These are phyloP conservation scores for Aspergillus eucalypticola DNA, from an alignment of 2,329 filamentous ascomycete species.

Conservation along the genomic window DNA sequence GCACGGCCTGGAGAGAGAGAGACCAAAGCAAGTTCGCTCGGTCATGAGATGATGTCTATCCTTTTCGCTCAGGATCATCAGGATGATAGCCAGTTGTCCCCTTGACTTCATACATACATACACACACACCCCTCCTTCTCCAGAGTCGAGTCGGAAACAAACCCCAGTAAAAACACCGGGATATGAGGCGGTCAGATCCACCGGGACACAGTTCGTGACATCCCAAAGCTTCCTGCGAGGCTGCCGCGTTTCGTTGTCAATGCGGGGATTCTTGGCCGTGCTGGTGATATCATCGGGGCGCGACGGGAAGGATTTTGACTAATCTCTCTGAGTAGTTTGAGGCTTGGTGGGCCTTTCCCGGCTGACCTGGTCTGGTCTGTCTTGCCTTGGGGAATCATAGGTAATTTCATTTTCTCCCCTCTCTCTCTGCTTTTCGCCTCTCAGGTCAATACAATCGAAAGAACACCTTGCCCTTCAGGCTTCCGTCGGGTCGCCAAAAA, in stretches of 20 bases:
- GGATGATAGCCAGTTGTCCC: background rate
- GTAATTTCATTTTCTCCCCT: background rate
- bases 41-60: background rate
- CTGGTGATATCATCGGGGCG: slow-evolving; percentile 9
- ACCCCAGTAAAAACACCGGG: background rate
- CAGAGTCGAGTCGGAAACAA: background rate
- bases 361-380: background rate
- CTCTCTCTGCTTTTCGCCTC: background rate
- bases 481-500: background rate
- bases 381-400: background rate
- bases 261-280: slow-evolving; percentile 7
- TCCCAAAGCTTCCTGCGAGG: background rate
- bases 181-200: background rate
- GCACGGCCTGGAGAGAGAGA: background rate
- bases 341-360: background rate
- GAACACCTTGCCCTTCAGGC: background rate
- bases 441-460: background rate
- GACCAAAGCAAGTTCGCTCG: background rate
- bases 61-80: background rate
- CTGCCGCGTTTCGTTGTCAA: background rate
- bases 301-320: slow-evolving; percentile 3
- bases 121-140: background rate
- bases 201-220: slow-evolving; percentile 1
- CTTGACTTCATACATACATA: background rate
- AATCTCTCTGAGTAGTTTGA: background rate